Conservation (phyloP, 2,329 filamentous ascomycete genomes). For the Trichoderma oligosporum region DNA sequence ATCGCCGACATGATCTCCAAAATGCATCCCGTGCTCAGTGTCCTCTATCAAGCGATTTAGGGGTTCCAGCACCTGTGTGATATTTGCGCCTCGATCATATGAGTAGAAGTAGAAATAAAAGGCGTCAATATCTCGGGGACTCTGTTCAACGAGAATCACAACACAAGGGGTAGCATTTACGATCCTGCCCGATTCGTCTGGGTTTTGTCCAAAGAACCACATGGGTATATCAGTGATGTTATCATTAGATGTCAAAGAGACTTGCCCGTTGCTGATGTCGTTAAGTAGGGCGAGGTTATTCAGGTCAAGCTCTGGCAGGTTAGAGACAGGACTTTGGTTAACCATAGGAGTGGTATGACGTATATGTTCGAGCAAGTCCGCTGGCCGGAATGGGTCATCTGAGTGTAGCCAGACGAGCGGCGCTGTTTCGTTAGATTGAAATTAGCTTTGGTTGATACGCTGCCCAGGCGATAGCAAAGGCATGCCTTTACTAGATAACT, state of each 20-base stretch:
- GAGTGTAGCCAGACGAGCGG: slow-evolving; percentile 9
- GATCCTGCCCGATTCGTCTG: slow-evolving; percentile 1
- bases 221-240: neutral
- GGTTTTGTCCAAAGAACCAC: neutral
- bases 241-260: slow-evolving; percentile 1
- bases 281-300: slow-evolving; percentile 5
- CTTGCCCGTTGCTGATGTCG: neutral
- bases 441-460: neutral
- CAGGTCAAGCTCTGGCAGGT: slow-evolving; percentile 1
- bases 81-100: slow-evolving; percentile 5
- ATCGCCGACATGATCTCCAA: slow-evolving; percentile 1
- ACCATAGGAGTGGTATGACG: neutral
- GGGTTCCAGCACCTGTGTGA: slow-evolving; percentile 7
- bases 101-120: slow-evolving; percentile 13
- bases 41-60: slow-evolving; percentile 5
- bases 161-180: slow-evolving; percentile 2
- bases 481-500: neutral
- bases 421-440: neutral
- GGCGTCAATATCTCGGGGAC: neutral
- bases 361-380: slow-evolving; percentile 6
- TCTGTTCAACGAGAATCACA: neutral
- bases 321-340: neutral
- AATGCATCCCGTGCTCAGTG: slow-evolving; percentile 5
- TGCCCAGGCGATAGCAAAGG: too few relatives aligned
- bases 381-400: slow-evolving; percentile 3